Conservation (phyloP, 1,139 yeast genomes). For the Taiozyma sp. region DNA sequence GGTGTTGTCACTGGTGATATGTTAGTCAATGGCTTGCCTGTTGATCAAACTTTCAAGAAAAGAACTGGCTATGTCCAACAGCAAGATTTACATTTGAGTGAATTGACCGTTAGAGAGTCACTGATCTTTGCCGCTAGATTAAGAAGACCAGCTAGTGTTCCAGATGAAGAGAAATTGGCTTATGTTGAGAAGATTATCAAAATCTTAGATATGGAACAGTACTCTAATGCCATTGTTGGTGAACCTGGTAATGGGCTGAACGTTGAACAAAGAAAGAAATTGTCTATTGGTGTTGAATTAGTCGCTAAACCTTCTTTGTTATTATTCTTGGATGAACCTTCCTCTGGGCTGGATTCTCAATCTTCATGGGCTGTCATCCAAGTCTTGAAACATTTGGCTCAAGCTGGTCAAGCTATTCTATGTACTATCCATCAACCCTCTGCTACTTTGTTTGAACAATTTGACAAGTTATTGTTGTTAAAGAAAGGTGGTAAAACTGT, state of each 20-base stretch:
- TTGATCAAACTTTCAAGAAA: slow-evolving; percentile 73
- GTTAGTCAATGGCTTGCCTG: slow-evolving; percentile 64
- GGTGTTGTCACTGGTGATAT: slow-evolving; percentile 76
- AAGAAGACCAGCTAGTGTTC: slow-evolving; percentile 57
- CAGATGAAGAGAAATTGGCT: slow-evolving; percentile 54
- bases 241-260: slow-evolving; percentile 74
- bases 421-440: slow-evolving; percentile 60
- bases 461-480: slow-evolving; percentile 67
- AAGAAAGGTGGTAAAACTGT: slow-evolving; percentile 78
- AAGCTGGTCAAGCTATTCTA: slow-evolving; percentile 73
- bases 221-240: slow-evolving; percentile 82
- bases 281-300: slow-evolving; percentile 80
- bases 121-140: slow-evolving; percentile 67
- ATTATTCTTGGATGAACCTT: slow-evolving; percentile 82
- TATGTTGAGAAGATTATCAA: slow-evolving; percentile 70
- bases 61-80: slow-evolving; percentile 83
- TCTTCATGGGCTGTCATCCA: slow-evolving; percentile 86
- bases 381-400: slow-evolving; percentile 67
- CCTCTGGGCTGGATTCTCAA: slow-evolving; percentile 88
- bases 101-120: slow-evolving; percentile 78
- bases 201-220: slow-evolving; percentile 63
- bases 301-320: slow-evolving; percentile 82
- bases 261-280: slow-evolving; percentile 81
- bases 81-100: slow-evolving; percentile 68
- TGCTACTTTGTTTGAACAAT: slow-evolving; percentile 57